These are phyloP conservation scores for Dendrothele bispora DNA, from an alignment of 768 basidiomycete genomes.

Conservation along the genomic window DNA sequence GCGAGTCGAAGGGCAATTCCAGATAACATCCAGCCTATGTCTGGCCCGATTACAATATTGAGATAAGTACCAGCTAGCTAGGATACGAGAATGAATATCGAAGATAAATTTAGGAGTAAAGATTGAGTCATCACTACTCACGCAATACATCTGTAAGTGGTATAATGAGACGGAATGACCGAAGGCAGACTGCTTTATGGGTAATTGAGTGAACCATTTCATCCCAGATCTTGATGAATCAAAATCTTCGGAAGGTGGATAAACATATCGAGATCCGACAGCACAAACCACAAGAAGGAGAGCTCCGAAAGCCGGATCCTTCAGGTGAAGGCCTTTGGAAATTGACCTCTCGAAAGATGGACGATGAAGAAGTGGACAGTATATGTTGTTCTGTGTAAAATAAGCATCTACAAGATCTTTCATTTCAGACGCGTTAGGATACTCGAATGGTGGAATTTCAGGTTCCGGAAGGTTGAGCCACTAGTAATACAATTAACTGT, in stretches of 20 bases:
- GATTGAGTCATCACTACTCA: slow-evolving; percentile 20
- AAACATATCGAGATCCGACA: slow-evolving; percentile 43
- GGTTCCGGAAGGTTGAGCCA: too few relatives aligned
- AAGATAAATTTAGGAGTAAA: slow-evolving; percentile 13
- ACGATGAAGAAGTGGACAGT: slow-evolving; percentile 43
- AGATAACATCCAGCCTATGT: too few relatives aligned
- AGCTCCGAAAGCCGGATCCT: slow-evolving; percentile 37
- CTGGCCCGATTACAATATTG: slow-evolving; percentile 33
- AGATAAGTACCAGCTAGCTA: slow-evolving; percentile 27
- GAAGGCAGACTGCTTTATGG: slow-evolving; percentile 27
- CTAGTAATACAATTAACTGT: too few relatives aligned
- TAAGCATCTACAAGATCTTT: too few relatives aligned
- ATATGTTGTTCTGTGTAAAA: slow-evolving; percentile 41
- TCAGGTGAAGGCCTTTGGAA: slow-evolving; percentile 32
- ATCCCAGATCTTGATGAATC: too few relatives aligned
- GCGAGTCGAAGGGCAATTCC: slow-evolving; percentile 40
- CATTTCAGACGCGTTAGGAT: too few relatives aligned
- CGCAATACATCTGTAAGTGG: slow-evolving; percentile 40
- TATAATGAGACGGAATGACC: slow-evolving; percentile 30
- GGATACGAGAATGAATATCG: not conserved
- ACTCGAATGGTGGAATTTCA: too few relatives aligned
- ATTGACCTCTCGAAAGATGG: slow-evolving; percentile 40
- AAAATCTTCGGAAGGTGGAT: too few relatives aligned
- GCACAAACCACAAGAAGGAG: slow-evolving; percentile 50
- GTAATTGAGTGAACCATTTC: slow-evolving; percentile 43